These are phyloP conservation scores for Syncephalastrum racemosum DNA, from an alignment of 371 early-diverging fungal genomes.

Conservation along the genomic window DNA sequence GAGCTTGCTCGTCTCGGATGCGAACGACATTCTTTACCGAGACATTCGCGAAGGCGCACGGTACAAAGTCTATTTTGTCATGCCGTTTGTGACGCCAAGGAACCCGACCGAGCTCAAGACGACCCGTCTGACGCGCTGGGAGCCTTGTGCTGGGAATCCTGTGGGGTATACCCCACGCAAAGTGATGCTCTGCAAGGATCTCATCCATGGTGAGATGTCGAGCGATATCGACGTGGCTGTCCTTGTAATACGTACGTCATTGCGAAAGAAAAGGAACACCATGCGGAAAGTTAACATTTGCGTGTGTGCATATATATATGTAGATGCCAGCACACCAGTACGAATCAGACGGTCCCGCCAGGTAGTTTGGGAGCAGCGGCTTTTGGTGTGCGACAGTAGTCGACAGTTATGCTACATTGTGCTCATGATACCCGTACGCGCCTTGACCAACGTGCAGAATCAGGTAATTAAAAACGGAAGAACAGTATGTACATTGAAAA, in stretches of 20 bases:
- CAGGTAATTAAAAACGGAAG: constrained; percentile 26
- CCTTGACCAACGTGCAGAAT: constrained; percentile 13
- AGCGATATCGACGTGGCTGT: constrained; percentile 62
- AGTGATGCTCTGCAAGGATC: constrained; percentile 33
- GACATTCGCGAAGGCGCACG: constrained; percentile 29
- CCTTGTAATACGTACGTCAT: constrained; percentile 52
- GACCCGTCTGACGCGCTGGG: constrained; percentile 42
- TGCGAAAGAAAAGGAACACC: neutral
- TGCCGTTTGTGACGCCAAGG: constrained; percentile 38
- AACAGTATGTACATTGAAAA: no score
- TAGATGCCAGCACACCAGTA: constrained; percentile 16
- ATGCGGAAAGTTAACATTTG: neutral
- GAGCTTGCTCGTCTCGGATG: constrained; percentile 27
- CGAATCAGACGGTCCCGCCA: constrained; percentile 16
- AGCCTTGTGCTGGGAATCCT: constrained; percentile 24
- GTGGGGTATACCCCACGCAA: constrained; percentile 46
- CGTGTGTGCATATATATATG: neutral
- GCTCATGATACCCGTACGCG: constrained; percentile 18
- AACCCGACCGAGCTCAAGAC: constrained; percentile 42
- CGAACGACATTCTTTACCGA: constrained; percentile 31
- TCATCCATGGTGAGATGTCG: constrained; percentile 22
- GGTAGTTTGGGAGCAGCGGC: constrained; percentile 23
- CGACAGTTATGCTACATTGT: constrained; percentile 28
- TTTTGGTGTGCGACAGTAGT: constrained; percentile 34
- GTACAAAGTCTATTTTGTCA: constrained; percentile 32